Percentiles rank a stretch among this genome's conserved stretches.
Evolutionary conservation across 1,139 yeast species (phyloP).

Genomic region (Saccharomyces hybrid): DNA sequence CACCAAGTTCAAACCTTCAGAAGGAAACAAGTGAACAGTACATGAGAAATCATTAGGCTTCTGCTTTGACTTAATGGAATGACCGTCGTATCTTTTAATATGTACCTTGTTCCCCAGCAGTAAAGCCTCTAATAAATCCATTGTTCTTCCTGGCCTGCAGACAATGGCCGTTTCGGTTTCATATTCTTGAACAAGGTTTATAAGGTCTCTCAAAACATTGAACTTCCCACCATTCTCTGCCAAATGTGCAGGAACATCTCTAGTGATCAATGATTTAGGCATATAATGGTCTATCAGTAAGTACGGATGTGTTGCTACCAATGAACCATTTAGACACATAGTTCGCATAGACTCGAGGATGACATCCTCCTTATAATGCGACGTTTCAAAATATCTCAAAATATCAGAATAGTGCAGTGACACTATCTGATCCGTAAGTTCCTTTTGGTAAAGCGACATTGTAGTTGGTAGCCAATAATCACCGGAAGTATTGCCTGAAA

Average conservation of each 20-base stretch:
- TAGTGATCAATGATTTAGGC: slow-evolving; percentile 71
- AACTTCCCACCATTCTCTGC: slow-evolving; percentile 86
- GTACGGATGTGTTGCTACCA: slow-evolving; percentile 85
- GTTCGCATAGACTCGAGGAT: slow-evolving; percentile 63
- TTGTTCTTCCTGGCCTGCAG: slow-evolving; percentile 51
- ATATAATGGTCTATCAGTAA: slow-evolving; percentile 74
- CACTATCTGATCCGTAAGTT: slow-evolving; percentile 86
- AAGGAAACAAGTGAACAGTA: slow-evolving; percentile 39
- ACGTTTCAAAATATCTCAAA: slow-evolving; percentile 72
- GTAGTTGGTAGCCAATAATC: slow-evolving; percentile 82
- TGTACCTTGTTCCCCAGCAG: slow-evolving; percentile 61
- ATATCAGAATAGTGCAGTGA: slow-evolving; percentile 88
- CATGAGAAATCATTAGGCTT: slow-evolving; percentile 26
- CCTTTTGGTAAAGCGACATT: slow-evolving; percentile 81
- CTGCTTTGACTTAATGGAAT: slow-evolving; percentile 34
- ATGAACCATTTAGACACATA: slow-evolving; percentile 64
- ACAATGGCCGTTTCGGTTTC: slow-evolving; percentile 44
- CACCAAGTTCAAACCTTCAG: slow-evolving; percentile 33
- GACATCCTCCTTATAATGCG: slow-evolving; percentile 44
- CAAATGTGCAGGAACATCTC: slow-evolving; percentile 67
- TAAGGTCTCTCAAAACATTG: slow-evolving; percentile 53
- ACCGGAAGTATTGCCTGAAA: slow-evolving; percentile 41
- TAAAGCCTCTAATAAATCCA: slow-evolving; percentile 74
- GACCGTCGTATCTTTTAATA: slow-evolving; percentile 63
- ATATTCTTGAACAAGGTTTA: slow-evolving; percentile 37